Evolutionary conservation across 2,329 filamentous ascomycete species (phyloP).

Genomic region (Aureobasidium sp.): DNA sequence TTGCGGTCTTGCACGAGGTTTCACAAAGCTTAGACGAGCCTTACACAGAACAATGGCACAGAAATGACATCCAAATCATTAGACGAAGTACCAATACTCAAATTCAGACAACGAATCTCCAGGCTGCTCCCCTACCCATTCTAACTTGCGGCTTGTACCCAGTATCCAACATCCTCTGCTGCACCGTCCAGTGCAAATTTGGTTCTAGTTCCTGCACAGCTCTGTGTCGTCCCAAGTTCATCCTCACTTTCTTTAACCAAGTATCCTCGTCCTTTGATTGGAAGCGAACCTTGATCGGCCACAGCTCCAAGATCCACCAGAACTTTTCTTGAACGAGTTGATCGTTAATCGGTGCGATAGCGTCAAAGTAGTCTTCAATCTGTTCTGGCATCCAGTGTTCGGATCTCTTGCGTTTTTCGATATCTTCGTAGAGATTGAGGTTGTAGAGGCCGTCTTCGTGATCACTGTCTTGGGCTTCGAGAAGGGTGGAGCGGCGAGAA

Average conservation of each 20-base stretch:
- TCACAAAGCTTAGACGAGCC: too few species aligned
- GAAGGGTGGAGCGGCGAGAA: constrained; percentile 21
- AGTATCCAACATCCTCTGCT: constrained; percentile 26
- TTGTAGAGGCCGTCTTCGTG: constrained; percentile 19
- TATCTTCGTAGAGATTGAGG: constrained; percentile 17
- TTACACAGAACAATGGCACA: too few species aligned
- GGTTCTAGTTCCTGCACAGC: constrained; percentile 29
- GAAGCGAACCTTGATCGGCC: constrained; percentile 33
- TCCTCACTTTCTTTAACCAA: constrained; percentile 30
- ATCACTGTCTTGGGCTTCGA: constrained; percentile 16
- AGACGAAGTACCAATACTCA: too few species aligned
- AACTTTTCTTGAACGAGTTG: constrained; percentile 28
- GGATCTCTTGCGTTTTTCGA: constrained; percentile 14
- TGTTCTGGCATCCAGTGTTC: constrained; percentile 28
- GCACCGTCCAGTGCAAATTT: constrained; percentile 37
- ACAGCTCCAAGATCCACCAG: constrained; percentile 38
- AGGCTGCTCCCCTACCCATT: constrained; percentile 22
- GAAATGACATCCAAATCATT: not conserved
- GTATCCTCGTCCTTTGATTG: constrained; percentile 22
- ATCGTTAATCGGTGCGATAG: constrained; percentile 33
- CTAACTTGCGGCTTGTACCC: constrained; percentile 28
- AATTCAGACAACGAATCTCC: constrained; percentile 23
- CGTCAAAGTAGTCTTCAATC: constrained; percentile 36
- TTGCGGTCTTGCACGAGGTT: too few species aligned
- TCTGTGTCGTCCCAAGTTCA: constrained; percentile 32